Evolutionary conservation across 306 rosid genomes (phyloP), one percentile per base, ranked within the genome.

Genomic region (Aeschynomene evenia): DNA sequence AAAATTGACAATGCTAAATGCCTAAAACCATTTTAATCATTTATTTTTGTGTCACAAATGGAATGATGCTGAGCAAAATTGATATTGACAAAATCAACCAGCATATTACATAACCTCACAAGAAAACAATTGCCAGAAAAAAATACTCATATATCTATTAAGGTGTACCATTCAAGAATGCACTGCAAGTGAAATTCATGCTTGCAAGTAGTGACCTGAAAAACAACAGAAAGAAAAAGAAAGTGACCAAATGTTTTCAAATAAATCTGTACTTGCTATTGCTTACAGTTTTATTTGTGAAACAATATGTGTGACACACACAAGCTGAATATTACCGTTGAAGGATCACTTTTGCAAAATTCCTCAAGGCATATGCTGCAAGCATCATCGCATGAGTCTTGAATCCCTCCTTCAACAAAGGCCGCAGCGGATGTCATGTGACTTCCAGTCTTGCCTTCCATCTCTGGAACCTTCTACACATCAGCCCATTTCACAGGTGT

Each of bases 321-420:
- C 23, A 68, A 39, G 46, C 28, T 39, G 59, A 36, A 76, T 22
- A 79, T 64, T 87, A 95, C 99, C 81, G 96, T 62, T 28, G 95
- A 83, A 55, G 99, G 99, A 73, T 95, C 94, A 53, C 80, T 84
- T 51, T 87, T 80, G 23, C 79, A 82, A 58, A 95, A 95, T 22
- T 87, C 97, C 82, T 95, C 97, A 23, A 95, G 95, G 88, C 99
- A 95, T 81, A 95, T 91, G 82, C 99, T 85, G 84, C 99, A 95
- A 77, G 97, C 83, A 73, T 95, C 97, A 64, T 79, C 91, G 73
- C 87, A 89, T 39, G 91, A 84, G 23, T 84, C 92, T 77, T 91
- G 99, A 77, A 95, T 77, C 24, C 99, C 99, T 37, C 99, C 96
- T 82, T 95, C 97, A 68, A 95, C 97, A 79, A 95, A 95, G 39